A percentile compares a stretch with the other conserved stretches of the same genome.
Conservation (phyloP, 129 eudicot species). For the Centaurea solstitialis region DNA sequence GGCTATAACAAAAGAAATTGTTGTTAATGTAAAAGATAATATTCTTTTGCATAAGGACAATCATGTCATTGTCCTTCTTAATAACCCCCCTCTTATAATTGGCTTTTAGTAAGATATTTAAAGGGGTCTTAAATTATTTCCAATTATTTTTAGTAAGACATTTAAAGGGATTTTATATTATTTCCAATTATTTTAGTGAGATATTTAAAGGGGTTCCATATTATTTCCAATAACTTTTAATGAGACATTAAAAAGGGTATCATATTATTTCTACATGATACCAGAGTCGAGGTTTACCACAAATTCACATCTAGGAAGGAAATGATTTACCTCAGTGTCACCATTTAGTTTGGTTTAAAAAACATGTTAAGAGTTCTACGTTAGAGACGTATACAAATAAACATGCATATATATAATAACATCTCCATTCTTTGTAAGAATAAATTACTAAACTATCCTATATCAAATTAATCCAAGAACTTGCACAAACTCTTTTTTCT, state of each 20-base stretch:
- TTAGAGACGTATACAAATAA: background rate
- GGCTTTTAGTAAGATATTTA: background rate
- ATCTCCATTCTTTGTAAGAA: background rate
- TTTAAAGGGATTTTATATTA: background rate
- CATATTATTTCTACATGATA: background rate
- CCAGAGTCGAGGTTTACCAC: background rate
- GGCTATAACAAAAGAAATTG: background rate
- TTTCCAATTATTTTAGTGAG: background rate
- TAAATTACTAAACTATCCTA: too few relatives aligned
- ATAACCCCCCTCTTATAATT: background rate
- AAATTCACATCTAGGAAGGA: background rate
- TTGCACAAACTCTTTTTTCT: background rate
- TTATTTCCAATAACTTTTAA: background rate
- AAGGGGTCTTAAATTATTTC: background rate
- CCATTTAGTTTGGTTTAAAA: background rate
- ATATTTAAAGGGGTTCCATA: background rate
- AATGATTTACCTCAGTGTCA: background rate
- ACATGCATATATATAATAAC: background rate
- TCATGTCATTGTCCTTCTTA: slow-evolving; percentile 1
- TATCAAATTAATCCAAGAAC: background rate
- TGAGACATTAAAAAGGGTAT: background rate
- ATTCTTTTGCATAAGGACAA: slow-evolving; percentile 16
- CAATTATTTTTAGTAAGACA: background rate
- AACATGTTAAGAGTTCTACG: background rate
- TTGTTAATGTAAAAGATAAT: slow-evolving; percentile 12